Evolutionary conservation across 192 early-diverging fungal species (phyloP), one percentile per base, ranked within the genome.

Genomic region (Backusella luteola): DNA sequence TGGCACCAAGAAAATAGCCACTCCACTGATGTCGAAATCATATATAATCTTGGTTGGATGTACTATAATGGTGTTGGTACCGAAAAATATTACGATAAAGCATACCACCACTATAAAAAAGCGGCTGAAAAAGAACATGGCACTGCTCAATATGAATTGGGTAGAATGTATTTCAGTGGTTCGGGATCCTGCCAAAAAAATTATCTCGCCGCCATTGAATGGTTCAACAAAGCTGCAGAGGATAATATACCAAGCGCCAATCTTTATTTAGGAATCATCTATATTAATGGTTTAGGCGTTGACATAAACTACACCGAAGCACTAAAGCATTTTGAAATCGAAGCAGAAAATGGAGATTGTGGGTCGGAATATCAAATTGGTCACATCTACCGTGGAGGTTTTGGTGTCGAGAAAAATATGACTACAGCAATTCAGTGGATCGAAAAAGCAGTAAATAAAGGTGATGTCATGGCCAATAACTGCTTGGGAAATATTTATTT

Each of bases 111-210:
- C 23, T 75, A 67, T 32, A 32, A 52, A 53, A 44, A 56, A 8
- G 78, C 78, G 42, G 78, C 78, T 15, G 49, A 76, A 42, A 73
- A 80, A 44, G 74, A 66, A 12, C 56, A 80, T 34, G 26, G 21
- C 1, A 41, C 26, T 11, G 34, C 73, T 17, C 66, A 70, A 15
- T 69, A 72, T 7, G 36, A 34, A 38, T 32, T 75, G 1, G 78
- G 74, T 8, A 26, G 19, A 38, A 72, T 76, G 66, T 42, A 69
- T 46, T 41, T 76, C 11, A 39, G 63, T n/a, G 78, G 78, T 21
- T 34, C 59, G 5, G 74, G 74, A 9, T 70, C 69, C 49, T n/a
- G 53, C 4, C 21, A 66, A 44, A 26, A 63, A n/a, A 63, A 76
- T n/a, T 35, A 21, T 70, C 69, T 36, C 23, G 4, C n/a, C 39